Base-by-base conservation (phyloP, 2,329 filamentous ascomycete species). In the Plenodomus biglobosus region DNA sequence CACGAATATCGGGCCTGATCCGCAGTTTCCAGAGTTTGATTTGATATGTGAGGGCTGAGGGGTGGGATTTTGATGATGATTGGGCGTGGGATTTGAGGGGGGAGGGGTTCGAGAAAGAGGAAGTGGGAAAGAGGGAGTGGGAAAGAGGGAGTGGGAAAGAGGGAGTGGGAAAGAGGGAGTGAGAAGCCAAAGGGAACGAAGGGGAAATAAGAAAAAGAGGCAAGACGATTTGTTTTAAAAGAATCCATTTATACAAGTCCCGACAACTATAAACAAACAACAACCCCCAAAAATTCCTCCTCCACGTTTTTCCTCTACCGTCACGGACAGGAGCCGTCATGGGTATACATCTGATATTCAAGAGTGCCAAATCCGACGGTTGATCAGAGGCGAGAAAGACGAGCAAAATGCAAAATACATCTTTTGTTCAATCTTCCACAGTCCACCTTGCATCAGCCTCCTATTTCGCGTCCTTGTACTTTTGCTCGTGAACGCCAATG, bases 21-120 rank as follows among this genome's bases (percentile, higher is more conserved):
- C 67, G 1, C 44, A 60, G 10, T 73, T 73, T 50, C 67, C 67
- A 3, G 67, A 72, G 46, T 73, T 71, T 40, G 70, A 72, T 54
- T 48, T 73, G 21, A 69, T 73, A 22, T 73, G 70, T 18, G 61
- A 65, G 21, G 52, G 52, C 7, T 61, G 36, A 39, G 20, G 39
- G 19, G n/a, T n/a, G n/a, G n/a, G n/a, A n/a, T n/a, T n/a, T n/a
- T 22, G 17, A 36, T 36, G 15, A 15, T 5, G 15, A 18, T 36
- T 6, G 13, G 6, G 34, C 34, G 34, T 5, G 6, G 6, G 34
- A 15, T 6, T n/a, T n/a, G 34, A 7, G 7, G 6, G 6, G 34
- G 34, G 7, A 7, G 6, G 34, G 15, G 34, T 36, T n/a, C 6
- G 17, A 36, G 5, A 7, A n/a, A n/a, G 34, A 15, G 34, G 34